A percentile compares a stretch with the other conserved stretches of the same genome.
Conservation (phyloP, 306 rosid genomes). For the Castanospermum australe region DNA sequence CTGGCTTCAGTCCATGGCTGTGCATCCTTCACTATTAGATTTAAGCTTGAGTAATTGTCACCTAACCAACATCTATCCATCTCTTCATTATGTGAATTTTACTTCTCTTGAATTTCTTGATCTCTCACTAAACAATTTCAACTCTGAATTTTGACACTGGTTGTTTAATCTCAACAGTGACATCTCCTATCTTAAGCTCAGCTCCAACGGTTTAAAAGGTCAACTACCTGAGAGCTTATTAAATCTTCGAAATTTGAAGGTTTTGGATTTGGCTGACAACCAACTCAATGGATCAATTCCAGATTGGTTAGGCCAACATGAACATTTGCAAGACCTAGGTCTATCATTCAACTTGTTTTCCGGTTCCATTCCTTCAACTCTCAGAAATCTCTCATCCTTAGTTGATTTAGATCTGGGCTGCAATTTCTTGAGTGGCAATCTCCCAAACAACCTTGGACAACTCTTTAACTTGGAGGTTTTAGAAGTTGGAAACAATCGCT, state of each 20-base stretch:
- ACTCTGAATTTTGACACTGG: slow-evolving; percentile 15
- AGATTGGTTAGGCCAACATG: not conserved
- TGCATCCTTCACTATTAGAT: not conserved
- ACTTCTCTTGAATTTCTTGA: slow-evolving; percentile 26
- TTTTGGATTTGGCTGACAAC: not conserved
- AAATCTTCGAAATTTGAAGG: not conserved
- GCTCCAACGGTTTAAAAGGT: not conserved
- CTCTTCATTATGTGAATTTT: not conserved
- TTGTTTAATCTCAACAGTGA: not conserved
- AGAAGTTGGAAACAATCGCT: not conserved
- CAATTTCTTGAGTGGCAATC: not conserved
- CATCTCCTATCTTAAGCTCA: not conserved
- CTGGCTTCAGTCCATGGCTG: slow-evolving; percentile 6
- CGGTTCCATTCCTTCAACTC: not conserved
- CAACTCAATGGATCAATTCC: not conserved
- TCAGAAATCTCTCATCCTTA: not conserved
- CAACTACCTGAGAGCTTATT: not conserved
- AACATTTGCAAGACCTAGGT: not conserved
- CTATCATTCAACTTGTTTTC: not conserved
- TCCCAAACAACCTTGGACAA: not conserved
- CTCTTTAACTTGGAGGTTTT: not conserved
- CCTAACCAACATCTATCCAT: not conserved
- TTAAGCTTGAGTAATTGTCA: not conserved
- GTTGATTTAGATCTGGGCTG: not conserved
- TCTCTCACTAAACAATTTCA: not conserved